Percentiles rank a stretch among this genome's conserved stretches.
Conservation (phyloP, 2,329 filamentous ascomycete species). For the Teratosphaeria pseudoeucalypti region DNA sequence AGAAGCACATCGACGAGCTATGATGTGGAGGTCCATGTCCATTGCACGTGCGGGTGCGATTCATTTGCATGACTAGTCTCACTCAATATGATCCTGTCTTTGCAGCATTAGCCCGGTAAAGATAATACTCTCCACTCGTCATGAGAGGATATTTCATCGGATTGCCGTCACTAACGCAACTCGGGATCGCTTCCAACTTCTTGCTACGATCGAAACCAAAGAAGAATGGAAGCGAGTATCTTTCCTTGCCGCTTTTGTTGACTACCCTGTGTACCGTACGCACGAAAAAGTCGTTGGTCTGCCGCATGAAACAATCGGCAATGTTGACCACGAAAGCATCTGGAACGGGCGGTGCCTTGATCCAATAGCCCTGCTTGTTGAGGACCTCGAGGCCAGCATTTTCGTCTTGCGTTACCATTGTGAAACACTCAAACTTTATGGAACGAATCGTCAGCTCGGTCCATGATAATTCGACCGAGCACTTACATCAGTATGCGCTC, state of each 20-base stretch:
- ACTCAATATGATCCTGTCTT: constrained; percentile 2
- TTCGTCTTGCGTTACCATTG: constrained; percentile 34
- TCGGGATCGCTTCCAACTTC: constrained; percentile 23
- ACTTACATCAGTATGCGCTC: constrained; percentile 19
- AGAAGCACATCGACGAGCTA: neutral
- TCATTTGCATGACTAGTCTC: neutral
- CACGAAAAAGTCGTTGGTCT: constrained; percentile 30
- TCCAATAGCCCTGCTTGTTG: constrained; percentile 31
- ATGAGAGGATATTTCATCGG: constrained; percentile 27
- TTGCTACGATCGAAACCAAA: constrained; percentile 20
- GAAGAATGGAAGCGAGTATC: constrained; percentile 27
- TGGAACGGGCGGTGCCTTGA: constrained; percentile 32
- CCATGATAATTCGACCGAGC: neutral
- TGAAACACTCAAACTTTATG: constrained; percentile 34
- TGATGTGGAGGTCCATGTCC: neutral
- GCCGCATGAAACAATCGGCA: constrained; percentile 39
- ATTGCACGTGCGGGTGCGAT: too few relatives aligned
- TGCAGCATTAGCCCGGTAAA: constrained; percentile 1
- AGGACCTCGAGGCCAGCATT: constrained; percentile 33
- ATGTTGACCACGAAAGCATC: constrained; percentile 41
- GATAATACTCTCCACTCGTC: constrained; percentile 27
- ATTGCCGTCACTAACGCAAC: constrained; percentile 23
- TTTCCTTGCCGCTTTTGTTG: constrained; percentile 7
- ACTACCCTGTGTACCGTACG: constrained; percentile 8
- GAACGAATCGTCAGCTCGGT: constrained; percentile 20